These are phyloP conservation scores for Escovopsis weberi DNA, from an alignment of 2,329 filamentous ascomycete species.

Conservation along the genomic window DNA sequence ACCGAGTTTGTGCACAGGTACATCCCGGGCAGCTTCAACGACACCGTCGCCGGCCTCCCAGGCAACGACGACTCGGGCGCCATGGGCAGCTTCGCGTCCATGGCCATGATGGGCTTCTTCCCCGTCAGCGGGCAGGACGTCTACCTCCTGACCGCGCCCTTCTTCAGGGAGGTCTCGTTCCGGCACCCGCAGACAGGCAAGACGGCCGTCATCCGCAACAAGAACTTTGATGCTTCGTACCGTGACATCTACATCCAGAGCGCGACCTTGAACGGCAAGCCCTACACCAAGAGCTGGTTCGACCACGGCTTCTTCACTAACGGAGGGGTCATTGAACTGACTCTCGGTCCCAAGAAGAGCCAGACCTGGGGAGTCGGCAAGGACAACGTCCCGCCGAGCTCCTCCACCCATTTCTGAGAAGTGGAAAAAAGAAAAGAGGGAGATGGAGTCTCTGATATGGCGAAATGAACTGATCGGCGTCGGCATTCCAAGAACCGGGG, in stretches of 20 bases:
- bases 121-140: constrained; percentile 39
- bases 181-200: constrained; percentile 13
- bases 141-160: constrained; percentile 36
- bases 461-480: too few relatives aligned
- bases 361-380: constrained; percentile 6
- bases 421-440: too few relatives aligned
- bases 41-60: constrained; percentile 41
- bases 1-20: constrained; percentile 44
- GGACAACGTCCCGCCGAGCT: constrained; percentile 10
- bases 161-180: constrained; percentile 32
- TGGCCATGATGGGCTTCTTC: constrained; percentile 38
- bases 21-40: constrained; percentile 55
- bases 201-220: constrained; percentile 16
- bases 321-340: constrained; percentile 42
- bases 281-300: constrained; percentile 45
- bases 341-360: constrained; percentile 37
- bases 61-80: constrained; percentile 40
- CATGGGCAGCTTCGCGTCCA: constrained; percentile 37
- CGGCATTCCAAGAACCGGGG: too few relatives aligned
- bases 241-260: constrained; percentile 43
- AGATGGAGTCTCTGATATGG: too few relatives aligned
- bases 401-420: constrained; percentile 12
- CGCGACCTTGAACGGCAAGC: constrained; percentile 38
- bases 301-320: constrained; percentile 43
- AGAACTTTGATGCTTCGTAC: constrained; percentile 27